phyloP scores from a whole-genome alignment of 768 basidiomycete species.

The Filobasidium wieringae region DNA sequence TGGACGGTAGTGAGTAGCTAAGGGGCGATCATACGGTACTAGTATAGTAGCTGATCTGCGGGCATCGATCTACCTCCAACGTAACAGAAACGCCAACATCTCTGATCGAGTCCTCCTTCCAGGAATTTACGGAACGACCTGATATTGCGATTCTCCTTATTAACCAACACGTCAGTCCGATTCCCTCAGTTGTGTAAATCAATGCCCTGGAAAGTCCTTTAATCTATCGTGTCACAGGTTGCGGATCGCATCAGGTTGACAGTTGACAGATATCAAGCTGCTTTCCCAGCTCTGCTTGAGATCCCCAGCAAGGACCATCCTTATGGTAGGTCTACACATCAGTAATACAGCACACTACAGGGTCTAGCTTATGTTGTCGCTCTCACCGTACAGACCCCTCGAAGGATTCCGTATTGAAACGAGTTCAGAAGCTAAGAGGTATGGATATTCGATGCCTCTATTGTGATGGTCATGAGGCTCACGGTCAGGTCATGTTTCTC shows the following conservation, averaged over 20 bases:
- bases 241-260: conserved; percentile 93
- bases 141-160: conserved; percentile 95
- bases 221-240: conserved; percentile 48
- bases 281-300: conserved; percentile 92
- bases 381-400: conserved; percentile 58
- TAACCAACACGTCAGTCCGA: conserved; percentile 78
- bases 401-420: conserved; percentile 89
- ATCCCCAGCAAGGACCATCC: conserved; percentile 98
- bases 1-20: conserved; percentile 65
- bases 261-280: conserved; percentile 87
- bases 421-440: conserved; percentile 91
- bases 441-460: too few relatives aligned
- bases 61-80: background rate
- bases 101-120: conserved; percentile 79
- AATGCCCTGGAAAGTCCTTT: background rate
- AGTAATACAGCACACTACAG: too few relatives aligned
- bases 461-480: too few relatives aligned
- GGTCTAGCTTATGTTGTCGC: background rate
- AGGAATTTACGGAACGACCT: conserved; percentile 85
- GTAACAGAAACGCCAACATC: conserved; percentile 77
- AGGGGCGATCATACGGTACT: background rate
- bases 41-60: background rate
- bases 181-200: background rate
- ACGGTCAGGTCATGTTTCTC: too few relatives aligned
- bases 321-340: conserved; percentile 55